Evolutionary conservation across 2,329 filamentous ascomycete genomes (phyloP).

Genomic region (Alternaria hordeiaustralica): DNA sequence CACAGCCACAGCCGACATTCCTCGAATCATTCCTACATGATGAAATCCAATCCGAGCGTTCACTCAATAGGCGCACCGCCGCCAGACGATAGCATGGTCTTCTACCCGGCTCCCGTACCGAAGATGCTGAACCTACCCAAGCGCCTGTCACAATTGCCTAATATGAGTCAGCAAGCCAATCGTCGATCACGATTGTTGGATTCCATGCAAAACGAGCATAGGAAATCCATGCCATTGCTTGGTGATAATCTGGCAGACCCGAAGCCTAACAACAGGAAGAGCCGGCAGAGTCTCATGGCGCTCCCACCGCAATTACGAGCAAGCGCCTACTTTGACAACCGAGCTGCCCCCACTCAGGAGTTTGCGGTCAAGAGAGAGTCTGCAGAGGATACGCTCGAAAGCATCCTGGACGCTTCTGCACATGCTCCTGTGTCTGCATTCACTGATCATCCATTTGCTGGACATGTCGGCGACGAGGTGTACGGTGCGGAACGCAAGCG

Average conservation of each 20-base stretch:
- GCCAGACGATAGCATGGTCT: slow-evolving; percentile 83
- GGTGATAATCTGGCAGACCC: slow-evolving; percentile 1
- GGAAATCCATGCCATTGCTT: slow-evolving; percentile 55
- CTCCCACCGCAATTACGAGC: slow-evolving; percentile 86
- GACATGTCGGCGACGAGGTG: slow-evolving; percentile 74
- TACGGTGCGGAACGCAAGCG: slow-evolving; percentile 62
- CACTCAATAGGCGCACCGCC: slow-evolving; percentile 51
- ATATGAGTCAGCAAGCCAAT: slow-evolving; percentile 68
- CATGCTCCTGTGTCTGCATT: slow-evolving; percentile 89
- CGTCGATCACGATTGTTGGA: slow-evolving; percentile 76
- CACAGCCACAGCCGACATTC: slow-evolving; percentile 34
- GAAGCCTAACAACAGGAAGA: slow-evolving; percentile 34
- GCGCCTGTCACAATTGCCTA: slow-evolving; percentile 77
- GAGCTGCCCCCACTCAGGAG: slow-evolving; percentile 62
- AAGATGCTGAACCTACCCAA: slow-evolving; percentile 92
- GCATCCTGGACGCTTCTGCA: slow-evolving; percentile 88
- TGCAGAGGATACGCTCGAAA: slow-evolving; percentile 86
- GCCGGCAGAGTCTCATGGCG: slow-evolving; percentile 56
- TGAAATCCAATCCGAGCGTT: slow-evolving; percentile 47
- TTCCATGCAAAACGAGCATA: slow-evolving; percentile 63
- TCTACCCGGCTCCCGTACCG: slow-evolving; percentile 93
- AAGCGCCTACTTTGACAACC: slow-evolving; percentile 82
- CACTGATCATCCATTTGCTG: slow-evolving; percentile 84
- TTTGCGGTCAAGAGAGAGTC: slow-evolving; percentile 73
- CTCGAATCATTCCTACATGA: slow-evolving; percentile 49